Evolutionary conservation across 768 basidiomycete genomes (phyloP).

Genomic region (Austroboletus festivus): DNA sequence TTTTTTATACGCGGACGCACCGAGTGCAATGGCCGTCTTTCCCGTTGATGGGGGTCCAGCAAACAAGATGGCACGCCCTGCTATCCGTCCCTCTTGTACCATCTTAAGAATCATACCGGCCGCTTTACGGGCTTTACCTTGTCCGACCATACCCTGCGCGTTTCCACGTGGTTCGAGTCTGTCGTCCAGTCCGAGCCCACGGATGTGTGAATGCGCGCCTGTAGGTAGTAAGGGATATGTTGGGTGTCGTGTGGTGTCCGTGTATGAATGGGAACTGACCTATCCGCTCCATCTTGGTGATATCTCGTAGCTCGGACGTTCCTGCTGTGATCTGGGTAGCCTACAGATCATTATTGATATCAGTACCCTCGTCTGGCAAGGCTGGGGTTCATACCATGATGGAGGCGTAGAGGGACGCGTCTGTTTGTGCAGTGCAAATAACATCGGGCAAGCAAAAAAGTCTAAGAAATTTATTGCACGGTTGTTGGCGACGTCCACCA

Average conservation of each 20-base stretch:
- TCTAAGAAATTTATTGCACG: constrained; percentile 4
- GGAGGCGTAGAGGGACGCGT: background rate
- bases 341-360: constrained; percentile 28
- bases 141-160: constrained; percentile 96
- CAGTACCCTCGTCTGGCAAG: too few relatives aligned
- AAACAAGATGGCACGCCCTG: constrained; percentile 87
- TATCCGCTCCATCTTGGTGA: constrained; percentile 92
- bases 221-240: background rate
- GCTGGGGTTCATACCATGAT: too few relatives aligned
- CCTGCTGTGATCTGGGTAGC: constrained; percentile 75
- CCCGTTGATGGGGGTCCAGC: constrained; percentile 97
- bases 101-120: constrained; percentile 97
- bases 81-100: constrained; percentile 95
- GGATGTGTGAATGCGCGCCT: constrained; percentile 95
- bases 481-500: too few relatives aligned
- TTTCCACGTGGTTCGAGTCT: constrained; percentile 84
- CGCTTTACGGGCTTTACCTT: constrained; percentile 93
- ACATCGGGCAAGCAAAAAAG: constrained; percentile 15
- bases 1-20: too few relatives aligned
- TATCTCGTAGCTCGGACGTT: constrained; percentile 76
- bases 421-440: background rate
- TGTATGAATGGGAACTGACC: too few relatives aligned
- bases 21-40: constrained; percentile 96
- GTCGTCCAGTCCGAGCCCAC: constrained; percentile 90
- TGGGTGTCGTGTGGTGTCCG: too few relatives aligned